Base-by-base conservation (phyloP, 2,329 filamentous ascomycete species). In the Colletotrichum echinochloae region DNA sequence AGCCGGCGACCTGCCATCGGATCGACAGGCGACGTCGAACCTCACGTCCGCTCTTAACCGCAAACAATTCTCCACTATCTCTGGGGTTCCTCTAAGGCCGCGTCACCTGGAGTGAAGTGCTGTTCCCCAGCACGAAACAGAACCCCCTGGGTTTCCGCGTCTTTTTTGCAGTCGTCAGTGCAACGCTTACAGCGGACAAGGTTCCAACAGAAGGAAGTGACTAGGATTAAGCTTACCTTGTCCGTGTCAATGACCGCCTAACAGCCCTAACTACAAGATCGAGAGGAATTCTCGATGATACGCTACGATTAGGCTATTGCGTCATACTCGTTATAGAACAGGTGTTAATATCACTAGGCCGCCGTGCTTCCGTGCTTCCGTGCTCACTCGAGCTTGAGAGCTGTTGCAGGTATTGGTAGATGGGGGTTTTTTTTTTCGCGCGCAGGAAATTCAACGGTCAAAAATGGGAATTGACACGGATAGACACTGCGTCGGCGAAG, bases 201-300 rank as follows among this genome's bases (percentile, higher is more conserved):
- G 51, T 35, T 57, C 5, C 12, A 51, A 39, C 11, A 44, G 6
- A 56, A 30, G 37, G 56, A 44, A 67, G 56, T 51, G 41, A 46
- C 56, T 51, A 54, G 56, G 44, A 23, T 61, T 57, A 56, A 62
- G 67, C 67, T 62, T 67, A 67, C 64, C 67, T 64, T 70, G 67
- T 41, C 37, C 51, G 56, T 41, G 57, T 70, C 64, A 46, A 52
- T 26, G 30, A 46, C 39, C 62, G 51, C 57, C 51, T 66, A 44
- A 70, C 67, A 52, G 67, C 41, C 57, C 51, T 66, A 44, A 70
- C 67, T 57, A 64, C 41, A 46, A 51, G 66, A 56, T 41, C 28
- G 57, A 44, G 62, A 70, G 63, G 56, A 64, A 55, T 62, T 67
- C 33, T 46, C 35, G 51, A 61, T 67, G 67, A 51, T 16, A 70